phyloP scores from a whole-genome alignment of 73 alveolate genomes.

The Stentor coeruleus region DNA sequence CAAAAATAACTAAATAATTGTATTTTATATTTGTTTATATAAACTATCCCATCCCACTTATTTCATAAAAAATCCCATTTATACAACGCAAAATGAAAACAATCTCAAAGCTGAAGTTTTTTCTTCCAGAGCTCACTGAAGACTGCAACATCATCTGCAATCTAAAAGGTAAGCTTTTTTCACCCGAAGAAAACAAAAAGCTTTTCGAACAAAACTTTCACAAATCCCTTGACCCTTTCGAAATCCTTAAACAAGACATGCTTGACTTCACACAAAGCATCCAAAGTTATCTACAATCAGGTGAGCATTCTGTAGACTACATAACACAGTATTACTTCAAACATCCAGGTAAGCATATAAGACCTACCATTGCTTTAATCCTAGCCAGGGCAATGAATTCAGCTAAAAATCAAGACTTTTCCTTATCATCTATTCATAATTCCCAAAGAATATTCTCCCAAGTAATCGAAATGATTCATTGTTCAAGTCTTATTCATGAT shows the following conservation, averaged over 20 bases:
- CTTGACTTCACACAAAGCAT: not conserved
- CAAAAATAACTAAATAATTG: too few species aligned
- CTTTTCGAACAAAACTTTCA: not conserved
- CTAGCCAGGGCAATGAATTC: not conserved
- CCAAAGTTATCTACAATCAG: not conserved
- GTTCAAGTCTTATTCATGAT: constrained; percentile 23
- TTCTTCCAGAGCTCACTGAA: not conserved
- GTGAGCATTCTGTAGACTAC: not conserved
- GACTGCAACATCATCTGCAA: not conserved
- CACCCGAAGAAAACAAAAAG: constrained; percentile 12
- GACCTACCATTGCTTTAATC: not conserved
- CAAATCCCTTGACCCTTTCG: not conserved
- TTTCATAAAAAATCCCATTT: too few species aligned
- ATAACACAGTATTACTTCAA: constrained; percentile 20
- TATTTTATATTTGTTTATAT: too few species aligned
- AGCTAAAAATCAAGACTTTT: not conserved
- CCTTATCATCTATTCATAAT: not conserved
- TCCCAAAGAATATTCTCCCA: constrained; percentile 8
- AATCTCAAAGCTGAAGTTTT: too few species aligned
- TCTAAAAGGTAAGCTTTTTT: not conserved
- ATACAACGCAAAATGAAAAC: too few species aligned
- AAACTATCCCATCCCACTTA: too few species aligned
- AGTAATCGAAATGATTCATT: constrained; percentile 24
- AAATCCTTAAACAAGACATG: not conserved
- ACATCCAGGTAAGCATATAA: not conserved